Conservation (phyloP, 345 rosid species). For the Pistacia vera region DNA sequence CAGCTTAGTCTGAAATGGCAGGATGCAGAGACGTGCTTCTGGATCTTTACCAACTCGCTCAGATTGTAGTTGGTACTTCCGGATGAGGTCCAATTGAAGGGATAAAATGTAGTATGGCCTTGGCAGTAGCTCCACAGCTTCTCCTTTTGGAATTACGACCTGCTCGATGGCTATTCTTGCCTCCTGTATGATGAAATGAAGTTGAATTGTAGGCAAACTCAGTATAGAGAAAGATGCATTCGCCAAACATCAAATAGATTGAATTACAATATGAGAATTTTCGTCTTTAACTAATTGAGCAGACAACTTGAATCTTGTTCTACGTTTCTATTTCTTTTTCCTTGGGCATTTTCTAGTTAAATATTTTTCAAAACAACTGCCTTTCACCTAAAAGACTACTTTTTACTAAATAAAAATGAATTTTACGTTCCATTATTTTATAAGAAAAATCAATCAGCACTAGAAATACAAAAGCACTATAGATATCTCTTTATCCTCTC, state of each 20-base stretch:
- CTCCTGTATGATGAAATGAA: constrained; percentile 48
- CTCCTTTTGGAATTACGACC: constrained; percentile 69
- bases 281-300: neutral
- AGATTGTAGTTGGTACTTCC: constrained; percentile 55
- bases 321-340: neutral
- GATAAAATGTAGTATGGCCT: constrained; percentile 58
- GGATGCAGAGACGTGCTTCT: constrained; percentile 48
- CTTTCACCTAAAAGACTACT: too few relatives aligned
- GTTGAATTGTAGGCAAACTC: constrained; percentile 1
- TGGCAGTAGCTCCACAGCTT: constrained; percentile 69
- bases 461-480: too few relatives aligned
- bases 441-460: too few relatives aligned
- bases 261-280: neutral
- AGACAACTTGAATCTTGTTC: neutral
- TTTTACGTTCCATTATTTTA: too few relatives aligned
- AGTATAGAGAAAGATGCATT: neutral
- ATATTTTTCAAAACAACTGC: too few relatives aligned
- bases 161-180: constrained; percentile 79
- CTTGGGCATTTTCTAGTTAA: neutral
- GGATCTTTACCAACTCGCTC: constrained; percentile 60
- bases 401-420: too few relatives aligned
- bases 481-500: too few relatives aligned
- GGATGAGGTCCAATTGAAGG: constrained; percentile 63
- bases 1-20: constrained; percentile 48
- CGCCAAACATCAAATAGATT: too few relatives aligned